These are phyloP conservation scores for Annulohypoxylon bovei DNA, from an alignment of 495 filamentous ascomycete species.

Conservation along the genomic window DNA sequence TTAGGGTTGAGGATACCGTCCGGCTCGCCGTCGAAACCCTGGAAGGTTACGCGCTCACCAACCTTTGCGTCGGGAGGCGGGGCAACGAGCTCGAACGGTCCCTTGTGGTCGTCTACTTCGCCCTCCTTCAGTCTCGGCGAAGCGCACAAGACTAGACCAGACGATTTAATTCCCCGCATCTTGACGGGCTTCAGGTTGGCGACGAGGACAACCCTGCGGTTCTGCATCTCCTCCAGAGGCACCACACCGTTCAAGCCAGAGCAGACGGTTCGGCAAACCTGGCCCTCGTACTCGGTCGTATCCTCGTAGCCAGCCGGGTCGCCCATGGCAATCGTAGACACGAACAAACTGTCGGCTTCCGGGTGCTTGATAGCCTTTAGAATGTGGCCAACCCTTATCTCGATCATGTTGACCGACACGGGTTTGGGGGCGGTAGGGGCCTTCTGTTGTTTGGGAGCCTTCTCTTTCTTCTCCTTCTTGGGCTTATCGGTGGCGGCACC, in stretches of 20 bases:
- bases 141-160: constrained; percentile 95
- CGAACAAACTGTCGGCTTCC: constrained; percentile 93
- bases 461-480: constrained; percentile 89
- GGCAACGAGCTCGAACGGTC: constrained; percentile 90
- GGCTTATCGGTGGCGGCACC: constrained; percentile 61
- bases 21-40: constrained; percentile 92
- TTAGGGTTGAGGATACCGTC: constrained; percentile 95
- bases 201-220: constrained; percentile 90
- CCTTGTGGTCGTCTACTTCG: constrained; percentile 82
- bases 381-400: constrained; percentile 96
- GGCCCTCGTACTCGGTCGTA: constrained; percentile 84
- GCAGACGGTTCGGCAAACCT: constrained; percentile 92
- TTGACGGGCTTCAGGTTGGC: constrained; percentile 99
- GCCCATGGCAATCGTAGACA: constrained; percentile 96
- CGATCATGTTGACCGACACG: constrained; percentile 85
- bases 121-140: constrained; percentile 83
- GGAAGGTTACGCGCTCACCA: constrained; percentile 89
- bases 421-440: constrained; percentile 72
- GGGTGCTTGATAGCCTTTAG: constrained; percentile 94
- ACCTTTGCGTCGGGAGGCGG: constrained; percentile 82
- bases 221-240: constrained; percentile 95
- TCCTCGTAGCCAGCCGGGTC: constrained; percentile 87
- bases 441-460: constrained; percentile 74
- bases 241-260: constrained; percentile 93
- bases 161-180: constrained; percentile 96